Conservation (phyloP, 805 yeast genomes). For the Cyberlindnera samutprakarnensis region DNA sequence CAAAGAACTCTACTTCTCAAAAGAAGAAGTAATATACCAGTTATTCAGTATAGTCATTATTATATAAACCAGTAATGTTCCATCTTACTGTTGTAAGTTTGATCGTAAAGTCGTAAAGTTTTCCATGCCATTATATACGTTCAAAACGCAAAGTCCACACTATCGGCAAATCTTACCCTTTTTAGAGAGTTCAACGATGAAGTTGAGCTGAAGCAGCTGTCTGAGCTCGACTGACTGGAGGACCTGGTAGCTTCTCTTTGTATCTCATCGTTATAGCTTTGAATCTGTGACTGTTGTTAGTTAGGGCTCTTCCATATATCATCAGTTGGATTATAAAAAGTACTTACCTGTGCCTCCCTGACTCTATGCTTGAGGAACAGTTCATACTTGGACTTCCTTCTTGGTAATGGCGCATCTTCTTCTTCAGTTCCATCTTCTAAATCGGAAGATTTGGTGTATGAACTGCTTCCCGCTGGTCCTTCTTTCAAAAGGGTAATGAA, state of each 20-base stretch:
- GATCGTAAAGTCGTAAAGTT: too few relatives aligned
- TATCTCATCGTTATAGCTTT: conserved; percentile 9
- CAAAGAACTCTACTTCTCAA: conserved; percentile 86
- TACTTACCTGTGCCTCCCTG: conserved; percentile 14
- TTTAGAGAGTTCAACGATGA: conserved; percentile 11
- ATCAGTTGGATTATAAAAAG: not conserved
- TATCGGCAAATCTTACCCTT: conserved; percentile 9
- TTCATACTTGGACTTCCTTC: conserved; percentile 13
- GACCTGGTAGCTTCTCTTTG: conserved; percentile 2
- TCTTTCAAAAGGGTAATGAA: not conserved
- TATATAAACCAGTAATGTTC: too few relatives aligned
- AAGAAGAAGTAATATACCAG: conserved; percentile 33
- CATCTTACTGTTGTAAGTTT: too few relatives aligned
- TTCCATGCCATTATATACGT: too few relatives aligned
- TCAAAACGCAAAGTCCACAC: too few relatives aligned
- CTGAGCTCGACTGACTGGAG: not conserved
- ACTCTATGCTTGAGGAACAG: conserved; percentile 11
- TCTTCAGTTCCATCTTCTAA: conserved; percentile 1
- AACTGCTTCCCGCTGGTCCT: not conserved
- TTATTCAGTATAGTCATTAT: conserved; percentile 1
- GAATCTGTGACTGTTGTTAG: conserved; percentile 2
- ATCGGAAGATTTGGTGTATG: not conserved
- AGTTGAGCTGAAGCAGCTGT: not conserved
- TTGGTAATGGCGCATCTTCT: conserved; percentile 13
- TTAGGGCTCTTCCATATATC: not conserved